These are phyloP conservation scores for Neocucurbitaria cava DNA, from an alignment of 2,329 filamentous ascomycete genomes.

Conservation along the genomic window DNA sequence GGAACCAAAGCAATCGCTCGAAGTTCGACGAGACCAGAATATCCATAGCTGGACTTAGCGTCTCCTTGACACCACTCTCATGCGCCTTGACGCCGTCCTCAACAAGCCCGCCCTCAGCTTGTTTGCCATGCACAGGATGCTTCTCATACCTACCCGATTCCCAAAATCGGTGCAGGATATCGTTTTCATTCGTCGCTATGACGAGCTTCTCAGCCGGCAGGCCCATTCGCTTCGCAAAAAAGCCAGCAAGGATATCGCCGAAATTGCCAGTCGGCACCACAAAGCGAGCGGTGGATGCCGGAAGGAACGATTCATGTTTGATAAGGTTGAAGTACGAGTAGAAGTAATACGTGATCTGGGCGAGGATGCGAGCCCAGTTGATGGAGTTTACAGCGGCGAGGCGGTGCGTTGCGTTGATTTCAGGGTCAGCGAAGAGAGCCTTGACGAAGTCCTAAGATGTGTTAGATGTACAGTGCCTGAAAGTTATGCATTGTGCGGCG, in stretches of 20 bases:
- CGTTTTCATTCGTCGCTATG: conserved; percentile 96
- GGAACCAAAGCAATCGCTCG: conserved; percentile 92
- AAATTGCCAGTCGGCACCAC: conserved; percentile 97
- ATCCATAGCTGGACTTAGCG: conserved; percentile 94
- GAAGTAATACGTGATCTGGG: conserved; percentile 98
- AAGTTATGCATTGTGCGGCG: not conserved
- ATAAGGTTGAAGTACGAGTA: conserved; percentile 87
- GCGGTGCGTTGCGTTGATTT: conserved; percentile 81
- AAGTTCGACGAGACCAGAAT: conserved; percentile 97
- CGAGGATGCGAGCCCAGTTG: conserved; percentile 93
- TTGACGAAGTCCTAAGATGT: conserved; percentile 83
- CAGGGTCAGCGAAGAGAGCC: conserved; percentile 83
- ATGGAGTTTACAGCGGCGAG: conserved; percentile 96
- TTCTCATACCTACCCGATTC: conserved; percentile 90
- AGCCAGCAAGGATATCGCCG: conserved; percentile 90
- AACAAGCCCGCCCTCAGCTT: conserved; percentile 62
- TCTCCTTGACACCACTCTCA: conserved; percentile 82
- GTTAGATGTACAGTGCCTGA: conserved; percentile 23
- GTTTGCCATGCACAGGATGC: conserved; percentile 66
- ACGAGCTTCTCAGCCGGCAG: conserved; percentile 87
- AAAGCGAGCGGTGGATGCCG: conserved; percentile 73
- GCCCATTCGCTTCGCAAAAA: conserved; percentile 90
- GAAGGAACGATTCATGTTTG: conserved; percentile 64
- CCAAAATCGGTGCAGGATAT: conserved; percentile 96
- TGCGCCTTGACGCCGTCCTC: conserved; percentile 68